These are phyloP conservation scores for Dipodascus albidus DNA, from an alignment of 805 yeast species.

Conservation along the genomic window DNA sequence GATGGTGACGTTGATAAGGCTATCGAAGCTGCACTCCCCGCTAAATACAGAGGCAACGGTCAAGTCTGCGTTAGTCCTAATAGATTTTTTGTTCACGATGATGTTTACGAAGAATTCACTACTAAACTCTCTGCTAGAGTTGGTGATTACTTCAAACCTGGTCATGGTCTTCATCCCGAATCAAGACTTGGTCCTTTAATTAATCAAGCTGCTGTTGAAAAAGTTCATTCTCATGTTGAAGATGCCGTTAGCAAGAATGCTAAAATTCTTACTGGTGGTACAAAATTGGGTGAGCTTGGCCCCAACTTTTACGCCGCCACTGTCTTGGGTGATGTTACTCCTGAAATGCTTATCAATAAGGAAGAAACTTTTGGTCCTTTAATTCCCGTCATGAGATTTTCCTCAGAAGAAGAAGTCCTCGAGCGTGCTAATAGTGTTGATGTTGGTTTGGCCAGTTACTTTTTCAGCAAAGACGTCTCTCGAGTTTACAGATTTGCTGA, in stretches of 20 bases:
- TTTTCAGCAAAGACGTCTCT: conserved; percentile 45
- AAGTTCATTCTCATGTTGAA: conserved; percentile 48
- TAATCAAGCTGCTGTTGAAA: conserved; percentile 47
- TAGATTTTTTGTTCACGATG: conserved; percentile 53
- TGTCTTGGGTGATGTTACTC: conserved; percentile 46
- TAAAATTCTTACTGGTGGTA: conserved; percentile 51
- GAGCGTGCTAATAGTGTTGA: conserved; percentile 51
- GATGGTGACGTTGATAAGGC: conserved; percentile 62
- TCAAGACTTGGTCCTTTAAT: conserved; percentile 71
- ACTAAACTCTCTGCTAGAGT: conserved; percentile 37
- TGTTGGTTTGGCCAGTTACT: conserved; percentile 71
- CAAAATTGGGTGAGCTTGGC: conserved; percentile 42
- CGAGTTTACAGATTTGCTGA: conserved; percentile 54
- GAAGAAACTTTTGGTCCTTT: conserved; percentile 81
- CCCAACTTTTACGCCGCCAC: conserved; percentile 59
- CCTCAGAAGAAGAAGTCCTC: conserved; percentile 52
- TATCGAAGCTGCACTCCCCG: conserved; percentile 50
- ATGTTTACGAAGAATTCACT: conserved; percentile 52
- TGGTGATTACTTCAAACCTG: conserved; percentile 35
- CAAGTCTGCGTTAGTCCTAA: conserved; percentile 79
- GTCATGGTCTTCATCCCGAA: conserved; percentile 47
- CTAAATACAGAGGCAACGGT: conserved; percentile 67
- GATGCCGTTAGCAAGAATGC: conserved; percentile 64
- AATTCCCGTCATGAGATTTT: conserved; percentile 57
- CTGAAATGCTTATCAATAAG: conserved; percentile 42